Evolutionary conservation across 2,329 filamentous ascomycete genomes (phyloP).

Genomic region (Neofusicoccum cordaticola): DNA sequence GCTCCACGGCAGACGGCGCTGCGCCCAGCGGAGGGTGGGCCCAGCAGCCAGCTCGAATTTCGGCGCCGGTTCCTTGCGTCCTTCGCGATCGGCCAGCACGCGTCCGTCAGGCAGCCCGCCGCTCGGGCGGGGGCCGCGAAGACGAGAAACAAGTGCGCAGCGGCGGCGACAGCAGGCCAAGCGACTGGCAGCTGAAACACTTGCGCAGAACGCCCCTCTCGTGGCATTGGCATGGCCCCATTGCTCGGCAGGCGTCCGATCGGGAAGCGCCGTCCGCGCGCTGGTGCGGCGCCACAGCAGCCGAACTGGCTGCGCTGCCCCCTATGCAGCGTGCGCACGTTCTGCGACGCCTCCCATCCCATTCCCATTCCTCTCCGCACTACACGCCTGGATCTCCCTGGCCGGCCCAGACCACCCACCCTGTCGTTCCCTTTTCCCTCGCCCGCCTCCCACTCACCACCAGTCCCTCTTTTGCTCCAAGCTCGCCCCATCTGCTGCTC

Average conservation of each 20-base stretch:
- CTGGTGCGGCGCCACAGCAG: not conserved
- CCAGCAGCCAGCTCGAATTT: not conserved
- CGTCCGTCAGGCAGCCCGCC: not conserved
- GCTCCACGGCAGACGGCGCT: not conserved
- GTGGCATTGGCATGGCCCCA: not conserved
- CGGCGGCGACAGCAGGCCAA: not conserved
- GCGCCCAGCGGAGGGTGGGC: not conserved
- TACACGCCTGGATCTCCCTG: not conserved
- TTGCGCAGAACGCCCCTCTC: not conserved
- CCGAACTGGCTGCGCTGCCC: not conserved
- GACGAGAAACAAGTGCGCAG: not conserved
- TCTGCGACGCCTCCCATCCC: slow-evolving; percentile 3
- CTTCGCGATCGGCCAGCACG: not conserved
- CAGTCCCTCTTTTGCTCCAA: slow-evolving; percentile 7
- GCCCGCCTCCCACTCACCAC: slow-evolving; percentile 11
- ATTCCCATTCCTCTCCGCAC: slow-evolving; percentile 3
- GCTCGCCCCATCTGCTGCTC: slow-evolving; percentile 8
- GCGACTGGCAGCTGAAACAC: slow-evolving; percentile 1
- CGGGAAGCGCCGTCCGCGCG: not conserved
- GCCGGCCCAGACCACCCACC: slow-evolving; percentile 10
- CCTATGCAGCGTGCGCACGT: not conserved
- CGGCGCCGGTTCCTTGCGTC: slow-evolving; percentile 1
- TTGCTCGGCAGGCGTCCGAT: not conserved
- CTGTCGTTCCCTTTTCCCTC: slow-evolving; percentile 7
- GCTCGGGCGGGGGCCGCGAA: not conserved